Evolutionary conservation across 805 yeast genomes (phyloP).

Genomic region (Metschnikowia hibisci): DNA sequence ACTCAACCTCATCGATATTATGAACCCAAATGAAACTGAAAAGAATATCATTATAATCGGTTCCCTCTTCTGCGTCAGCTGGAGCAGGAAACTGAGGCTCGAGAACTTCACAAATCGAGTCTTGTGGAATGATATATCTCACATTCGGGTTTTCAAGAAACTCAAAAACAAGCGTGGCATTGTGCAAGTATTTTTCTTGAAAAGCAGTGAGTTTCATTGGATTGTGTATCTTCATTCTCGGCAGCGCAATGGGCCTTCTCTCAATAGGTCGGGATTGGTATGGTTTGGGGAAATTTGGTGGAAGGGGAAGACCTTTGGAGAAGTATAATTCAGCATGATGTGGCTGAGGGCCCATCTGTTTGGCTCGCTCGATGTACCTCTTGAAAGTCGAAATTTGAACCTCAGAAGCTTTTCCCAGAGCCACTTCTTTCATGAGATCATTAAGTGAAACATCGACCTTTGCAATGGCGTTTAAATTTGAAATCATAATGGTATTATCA

Average conservation of each 20-base stretch:
- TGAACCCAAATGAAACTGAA: slow-evolving; percentile 50
- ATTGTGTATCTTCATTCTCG: slow-evolving; percentile 19
- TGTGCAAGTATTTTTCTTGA: slow-evolving; percentile 64
- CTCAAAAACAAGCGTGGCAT: slow-evolving; percentile 79
- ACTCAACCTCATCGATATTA: slow-evolving; percentile 46
- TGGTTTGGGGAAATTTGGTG: slow-evolving; percentile 18
- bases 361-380: slow-evolving; percentile 72
- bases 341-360: slow-evolving; percentile 62
- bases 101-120: slow-evolving; percentile 64
- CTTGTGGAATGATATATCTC: slow-evolving; percentile 71
- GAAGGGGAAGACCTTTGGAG: slow-evolving; percentile 17
- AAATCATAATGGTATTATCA: slow-evolving; percentile 77
- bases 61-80: slow-evolving; percentile 20
- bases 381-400: slow-evolving; percentile 77
- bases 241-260: slow-evolving; percentile 17
- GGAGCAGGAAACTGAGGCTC: slow-evolving; percentile 22
- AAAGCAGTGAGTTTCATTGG: slow-evolving; percentile 69
- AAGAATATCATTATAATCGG: slow-evolving; percentile 35
- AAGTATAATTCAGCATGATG: slow-evolving; percentile 34
- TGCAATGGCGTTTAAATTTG: slow-evolving; percentile 80
- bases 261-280: slow-evolving; percentile 12
- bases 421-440: slow-evolving; percentile 77
- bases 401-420: slow-evolving; percentile 71
- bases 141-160: slow-evolving; percentile 74
- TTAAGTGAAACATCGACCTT: slow-evolving; percentile 64